Percentiles rank a stretch among this genome's conserved stretches.
phyloP scores from a whole-genome alignment of 768 basidiomycete species.

The Tylopilus plumbeoviolaceoides region DNA sequence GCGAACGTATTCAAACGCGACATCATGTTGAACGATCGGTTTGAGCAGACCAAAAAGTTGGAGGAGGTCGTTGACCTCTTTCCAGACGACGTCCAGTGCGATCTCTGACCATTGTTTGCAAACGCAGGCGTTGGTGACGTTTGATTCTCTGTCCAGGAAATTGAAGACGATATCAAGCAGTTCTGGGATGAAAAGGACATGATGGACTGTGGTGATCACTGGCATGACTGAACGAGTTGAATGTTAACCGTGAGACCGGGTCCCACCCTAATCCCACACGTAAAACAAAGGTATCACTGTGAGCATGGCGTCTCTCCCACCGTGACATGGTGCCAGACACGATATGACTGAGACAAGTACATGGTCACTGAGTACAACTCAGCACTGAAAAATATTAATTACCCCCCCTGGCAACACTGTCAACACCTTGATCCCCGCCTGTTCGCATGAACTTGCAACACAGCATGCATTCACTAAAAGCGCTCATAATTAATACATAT shows the following conservation, averaged over 20 bases:
- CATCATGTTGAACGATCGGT: constrained; percentile 33
- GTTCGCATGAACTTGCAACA: too few relatives aligned
- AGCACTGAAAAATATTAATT: too few relatives aligned
- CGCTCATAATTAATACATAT: too few relatives aligned
- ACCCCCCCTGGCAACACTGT: too few relatives aligned
- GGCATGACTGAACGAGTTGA: background rate
- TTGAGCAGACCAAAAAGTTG: constrained; percentile 47
- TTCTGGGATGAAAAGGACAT: constrained; percentile 54
- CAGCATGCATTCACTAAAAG: too few relatives aligned
- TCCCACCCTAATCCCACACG: background rate
- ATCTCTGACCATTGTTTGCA: constrained; percentile 58
- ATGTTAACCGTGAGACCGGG: background rate
- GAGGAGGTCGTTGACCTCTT: constrained; percentile 43
- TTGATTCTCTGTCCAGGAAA: constrained; percentile 39
- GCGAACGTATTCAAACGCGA: constrained; percentile 22
- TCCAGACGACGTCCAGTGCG: constrained; percentile 58
- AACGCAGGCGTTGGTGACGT: constrained; percentile 46
- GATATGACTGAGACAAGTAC: too few relatives aligned
- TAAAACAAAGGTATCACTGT: too few relatives aligned
- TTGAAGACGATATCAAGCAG: constrained; percentile 54
- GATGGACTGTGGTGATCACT: background rate
- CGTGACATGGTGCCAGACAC: too few relatives aligned
- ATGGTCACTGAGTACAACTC: too few relatives aligned
- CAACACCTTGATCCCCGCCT: too few relatives aligned
- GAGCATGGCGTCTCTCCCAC: too few relatives aligned